phyloP scores from a whole-genome alignment of 306 rosid genomes.

The Alnus glutinosa region DNA sequence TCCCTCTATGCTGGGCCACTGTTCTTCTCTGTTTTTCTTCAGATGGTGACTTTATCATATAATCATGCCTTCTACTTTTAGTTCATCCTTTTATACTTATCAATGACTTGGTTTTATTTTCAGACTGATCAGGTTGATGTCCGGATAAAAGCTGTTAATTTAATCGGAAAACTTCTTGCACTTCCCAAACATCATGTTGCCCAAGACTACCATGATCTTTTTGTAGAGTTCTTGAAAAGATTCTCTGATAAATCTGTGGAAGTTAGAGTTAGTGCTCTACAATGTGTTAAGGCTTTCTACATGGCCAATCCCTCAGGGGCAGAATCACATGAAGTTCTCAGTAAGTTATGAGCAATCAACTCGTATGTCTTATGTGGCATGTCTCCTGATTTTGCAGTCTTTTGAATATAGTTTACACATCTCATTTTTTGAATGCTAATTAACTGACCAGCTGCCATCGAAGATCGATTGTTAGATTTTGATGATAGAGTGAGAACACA shows the following conservation, averaged over 20 bases:
- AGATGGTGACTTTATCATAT: not conserved
- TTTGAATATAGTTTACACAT: constrained; percentile 19
- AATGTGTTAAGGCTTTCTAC: constrained; percentile 70
- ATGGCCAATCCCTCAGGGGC: constrained; percentile 48
- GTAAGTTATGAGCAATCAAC: constrained; percentile 52
- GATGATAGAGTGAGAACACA: constrained; percentile 88
- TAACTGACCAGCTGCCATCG: constrained; percentile 68
- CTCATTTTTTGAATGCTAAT: constrained; percentile 31
- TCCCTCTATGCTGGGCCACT: not conserved
- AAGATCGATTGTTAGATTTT: constrained; percentile 68
- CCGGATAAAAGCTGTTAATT: constrained; percentile 87
- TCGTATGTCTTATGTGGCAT: constrained; percentile 14
- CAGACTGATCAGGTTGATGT: constrained; percentile 96
- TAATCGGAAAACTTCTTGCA: constrained; percentile 79
- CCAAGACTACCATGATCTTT: constrained; percentile 61
- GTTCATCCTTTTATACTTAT: constrained; percentile 17
- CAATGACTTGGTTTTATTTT: constrained; percentile 25
- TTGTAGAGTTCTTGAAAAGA: constrained; percentile 75
- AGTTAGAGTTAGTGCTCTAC: constrained; percentile 80
- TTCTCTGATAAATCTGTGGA: constrained; percentile 88
- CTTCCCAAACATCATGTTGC: constrained; percentile 65
- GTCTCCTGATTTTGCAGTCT: constrained; percentile 26
- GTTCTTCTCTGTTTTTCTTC: not conserved
- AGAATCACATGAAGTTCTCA: constrained; percentile 64
- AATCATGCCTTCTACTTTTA: not conserved